Base-by-base conservation (phyloP, 257 asterid species). In the Ajuga chamaepitys region DNA sequence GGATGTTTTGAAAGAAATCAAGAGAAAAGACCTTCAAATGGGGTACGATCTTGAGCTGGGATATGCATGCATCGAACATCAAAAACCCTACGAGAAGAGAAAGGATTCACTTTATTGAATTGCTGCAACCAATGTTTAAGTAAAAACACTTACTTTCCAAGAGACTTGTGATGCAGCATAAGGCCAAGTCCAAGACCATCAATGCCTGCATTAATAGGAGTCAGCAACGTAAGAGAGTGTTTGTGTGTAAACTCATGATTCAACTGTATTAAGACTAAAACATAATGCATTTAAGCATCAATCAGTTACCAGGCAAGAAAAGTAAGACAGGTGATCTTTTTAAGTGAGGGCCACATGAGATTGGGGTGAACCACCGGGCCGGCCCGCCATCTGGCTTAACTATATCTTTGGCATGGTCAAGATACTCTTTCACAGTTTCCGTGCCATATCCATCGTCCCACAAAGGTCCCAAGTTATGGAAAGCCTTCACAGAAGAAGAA, bases 371-470 rank as follows among this genome's bases (percentile, higher is more conserved):
- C 99, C 99, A 93, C 71, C 99, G 75, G 10, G 83, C 85, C 57
- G 99, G 96, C 24, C 98, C 98, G 9, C 94, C 95, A 65, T 89
- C 99, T 3, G 89, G 85, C 72, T 72, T 84, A 32, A 83, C 80
- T 1, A 93, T 62, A 13, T 89, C 97, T 32, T 25, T 58, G 0
- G 87, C 89, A 55, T 74, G 74, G 48, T 89, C 91, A 63, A 87
- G 77, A 75, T 84, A 89, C 62, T 93, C 90, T 52, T 86, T 85
- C 70, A 87, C 95, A 53, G 88, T 87, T 64, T 76, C 81, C 70
- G 67, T 76, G 47, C 99, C 99, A 85, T 89, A 93, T 52, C 97
- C 99, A 76, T 93, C 99, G 71, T 93, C 95, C 99, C 96, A 89
- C 62, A 86, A 80, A 72, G 86, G 68, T 55, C 77, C 86, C 79